Conservation (phyloP, 2,329 filamentous ascomycete genomes). For the Cercospora canescens region DNA sequence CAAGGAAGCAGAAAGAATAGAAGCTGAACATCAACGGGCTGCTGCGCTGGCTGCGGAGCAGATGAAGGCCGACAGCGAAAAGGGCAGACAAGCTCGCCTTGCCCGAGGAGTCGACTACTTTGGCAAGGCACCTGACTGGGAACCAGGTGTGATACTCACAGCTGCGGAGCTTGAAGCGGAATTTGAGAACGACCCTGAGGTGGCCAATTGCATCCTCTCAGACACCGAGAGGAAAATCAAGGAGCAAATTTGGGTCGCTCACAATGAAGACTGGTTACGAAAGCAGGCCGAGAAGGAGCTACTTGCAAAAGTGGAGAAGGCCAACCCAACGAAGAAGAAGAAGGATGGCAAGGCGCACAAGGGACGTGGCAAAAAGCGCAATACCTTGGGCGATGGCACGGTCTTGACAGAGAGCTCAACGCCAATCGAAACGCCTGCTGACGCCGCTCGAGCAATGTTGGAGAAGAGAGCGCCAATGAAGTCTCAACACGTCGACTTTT, state of each 20-base stretch:
- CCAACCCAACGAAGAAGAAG: slow-evolving; percentile 39
- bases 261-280: slow-evolving; percentile 92
- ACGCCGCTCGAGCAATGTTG: slow-evolving; percentile 48
- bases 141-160: slow-evolving; percentile 25
- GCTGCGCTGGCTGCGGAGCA: slow-evolving; percentile 32
- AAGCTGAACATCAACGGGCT: slow-evolving; percentile 24
- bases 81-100: slow-evolving; percentile 53
- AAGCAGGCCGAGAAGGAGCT: slow-evolving; percentile 82
- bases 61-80: slow-evolving; percentile 40
- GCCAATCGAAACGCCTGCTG: slow-evolving; percentile 44
- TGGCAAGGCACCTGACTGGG: slow-evolving; percentile 50
- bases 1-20: slow-evolving; percentile 27
- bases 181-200: slow-evolving; percentile 87
- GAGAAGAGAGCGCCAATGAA: slow-evolving; percentile 42
- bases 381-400: slow-evolving; percentile 44
- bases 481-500: slow-evolving; percentile 51
- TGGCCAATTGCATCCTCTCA: slow-evolving; percentile 73
- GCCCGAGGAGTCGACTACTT: slow-evolving; percentile 56
- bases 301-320: slow-evolving; percentile 64
- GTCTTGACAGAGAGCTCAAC: slow-evolving; percentile 44
- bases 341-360: slow-evolving; percentile 37
- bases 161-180: slow-evolving; percentile 56
- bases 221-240: slow-evolving; percentile 77
- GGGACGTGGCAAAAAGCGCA: slow-evolving; percentile 46
- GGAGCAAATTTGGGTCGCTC: slow-evolving; percentile 89